A percentile compares a stretch with the other conserved stretches of the same genome.
phyloP scores from a whole-genome alignment of 2,329 filamentous ascomycete genomes.

The Aureobasidium melanogenum region DNA sequence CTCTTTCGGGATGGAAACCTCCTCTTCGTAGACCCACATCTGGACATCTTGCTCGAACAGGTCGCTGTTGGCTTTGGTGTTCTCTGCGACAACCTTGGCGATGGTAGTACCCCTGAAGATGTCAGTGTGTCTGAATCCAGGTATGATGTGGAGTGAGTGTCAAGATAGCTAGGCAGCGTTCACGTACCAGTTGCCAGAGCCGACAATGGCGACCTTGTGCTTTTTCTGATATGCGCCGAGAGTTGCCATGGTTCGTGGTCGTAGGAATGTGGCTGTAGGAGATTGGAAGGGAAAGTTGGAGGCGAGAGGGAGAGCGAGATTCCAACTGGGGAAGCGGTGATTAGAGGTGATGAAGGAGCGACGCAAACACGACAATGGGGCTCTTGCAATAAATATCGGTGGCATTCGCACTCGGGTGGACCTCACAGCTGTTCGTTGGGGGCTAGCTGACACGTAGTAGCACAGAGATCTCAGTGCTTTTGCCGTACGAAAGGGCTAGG shows the following conservation, averaged over 20 bases:
- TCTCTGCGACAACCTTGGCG: slow-evolving; percentile 93
- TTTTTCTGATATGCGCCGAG: slow-evolving; percentile 53
- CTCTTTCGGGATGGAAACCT: slow-evolving; percentile 62
- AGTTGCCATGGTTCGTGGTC: slow-evolving; percentile 34
- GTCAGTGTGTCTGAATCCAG: not conserved
- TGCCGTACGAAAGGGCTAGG: not conserved
- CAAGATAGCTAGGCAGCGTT: slow-evolving; percentile 23
- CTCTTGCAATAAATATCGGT: slow-evolving; percentile 2
- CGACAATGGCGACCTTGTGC: slow-evolving; percentile 89
- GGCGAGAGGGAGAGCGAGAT: not conserved
- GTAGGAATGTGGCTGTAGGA: not conserved
- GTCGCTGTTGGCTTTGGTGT: slow-evolving; percentile 65
- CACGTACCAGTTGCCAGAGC: slow-evolving; percentile 84
- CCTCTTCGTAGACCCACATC: slow-evolving; percentile 99
- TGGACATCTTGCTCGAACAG: slow-evolving; percentile 84
- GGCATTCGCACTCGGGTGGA: slow-evolving; percentile 2
- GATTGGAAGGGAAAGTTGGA: not conserved
- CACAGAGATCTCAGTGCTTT: slow-evolving; percentile 2
- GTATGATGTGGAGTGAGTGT: not conserved
- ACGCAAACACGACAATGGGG: not conserved
- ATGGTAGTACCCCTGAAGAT: slow-evolving; percentile 79
- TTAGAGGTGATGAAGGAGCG: not conserved
- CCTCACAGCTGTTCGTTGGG: slow-evolving; percentile 3
- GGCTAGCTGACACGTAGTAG: not conserved
- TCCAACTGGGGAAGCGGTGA: slow-evolving; percentile 9